These are phyloP conservation scores for Acacia crassicarpa DNA, from an alignment of 306 rosid genomes.

Conservation along the genomic window DNA sequence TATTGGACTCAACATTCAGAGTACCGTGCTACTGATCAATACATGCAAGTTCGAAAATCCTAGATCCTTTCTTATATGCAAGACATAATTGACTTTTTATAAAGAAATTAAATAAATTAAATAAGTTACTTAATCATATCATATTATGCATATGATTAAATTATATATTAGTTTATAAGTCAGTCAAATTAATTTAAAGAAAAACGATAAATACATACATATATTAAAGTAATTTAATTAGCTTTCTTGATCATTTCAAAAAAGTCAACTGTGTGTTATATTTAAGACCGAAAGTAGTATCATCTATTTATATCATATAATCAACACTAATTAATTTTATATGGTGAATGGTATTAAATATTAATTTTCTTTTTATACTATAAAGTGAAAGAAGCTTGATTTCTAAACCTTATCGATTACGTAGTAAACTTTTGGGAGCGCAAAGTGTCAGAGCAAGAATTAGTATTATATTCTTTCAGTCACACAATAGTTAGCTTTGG, in stretches of 20 bases:
- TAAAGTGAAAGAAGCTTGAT: neutral
- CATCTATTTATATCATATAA: neutral
- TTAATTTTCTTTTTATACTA: neutral
- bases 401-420: neutral
- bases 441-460: conserved; percentile 14
- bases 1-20: neutral
- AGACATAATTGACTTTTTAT: no score
- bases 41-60: neutral
- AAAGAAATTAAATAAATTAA: no score
- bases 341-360: neutral
- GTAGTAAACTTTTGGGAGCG: conserved; percentile 8
- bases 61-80: no score
- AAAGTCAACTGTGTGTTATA: no score
- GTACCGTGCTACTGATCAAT: neutral
- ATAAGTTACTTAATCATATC: no score
- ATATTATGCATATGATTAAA: no score
- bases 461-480: conserved; percentile 22
- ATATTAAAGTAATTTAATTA: no score
- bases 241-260: no score
- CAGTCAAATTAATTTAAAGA: no score
- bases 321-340: neutral
- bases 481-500: conserved; percentile 29
- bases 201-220: no score
- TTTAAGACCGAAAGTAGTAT: neutral
- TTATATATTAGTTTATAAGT: no score